These are phyloP conservation scores for Pythium plurisporium DNA, from an alignment of 352 stramenopile genomes.

Conservation along the genomic window DNA sequence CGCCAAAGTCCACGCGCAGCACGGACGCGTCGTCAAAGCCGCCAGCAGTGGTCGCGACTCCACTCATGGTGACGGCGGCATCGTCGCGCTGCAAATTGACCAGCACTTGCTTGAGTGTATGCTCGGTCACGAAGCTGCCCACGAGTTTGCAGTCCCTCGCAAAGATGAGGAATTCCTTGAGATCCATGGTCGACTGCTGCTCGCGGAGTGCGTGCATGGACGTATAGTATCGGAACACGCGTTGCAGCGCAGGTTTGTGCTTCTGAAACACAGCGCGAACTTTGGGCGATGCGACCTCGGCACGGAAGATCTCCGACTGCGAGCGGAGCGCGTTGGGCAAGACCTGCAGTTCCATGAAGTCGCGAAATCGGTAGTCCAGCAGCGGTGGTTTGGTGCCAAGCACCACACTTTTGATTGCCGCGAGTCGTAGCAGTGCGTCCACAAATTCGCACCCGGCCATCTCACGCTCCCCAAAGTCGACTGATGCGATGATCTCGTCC, in stretches of 20 bases:
- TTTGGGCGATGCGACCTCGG: conserved; percentile 59
- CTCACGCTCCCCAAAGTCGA: conserved; percentile 31
- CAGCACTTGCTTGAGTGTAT: conserved; percentile 76
- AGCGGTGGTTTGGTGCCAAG: background rate
- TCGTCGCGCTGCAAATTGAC: conserved; percentile 67
- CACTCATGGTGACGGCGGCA: no score
- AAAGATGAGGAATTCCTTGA: conserved; percentile 57
- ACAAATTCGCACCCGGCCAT: conserved; percentile 65
- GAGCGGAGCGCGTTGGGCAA: conserved; percentile 65
- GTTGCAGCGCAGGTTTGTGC: conserved; percentile 62
- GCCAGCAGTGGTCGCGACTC: background rate
- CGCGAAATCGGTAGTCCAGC: conserved; percentile 54
- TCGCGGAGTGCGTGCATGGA: conserved; percentile 72
- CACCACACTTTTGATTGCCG: conserved; percentile 50
- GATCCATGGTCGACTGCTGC: conserved; percentile 66
- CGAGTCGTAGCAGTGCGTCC: conserved; percentile 53
- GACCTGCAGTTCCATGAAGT: conserved; percentile 65
- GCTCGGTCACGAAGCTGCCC: conserved; percentile 69
- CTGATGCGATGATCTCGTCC: background rate
- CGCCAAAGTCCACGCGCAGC: conserved; percentile 53
- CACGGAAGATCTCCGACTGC: conserved; percentile 71
- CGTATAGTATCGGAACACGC: conserved; percentile 78
- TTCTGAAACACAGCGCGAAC: conserved; percentile 70
- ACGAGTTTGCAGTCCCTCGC: conserved; percentile 73
- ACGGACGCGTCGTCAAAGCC: conserved; percentile 3